Base-by-base conservation (phyloP, 352 stramenopile genomes). In the Phytophthora kernoviae region DNA sequence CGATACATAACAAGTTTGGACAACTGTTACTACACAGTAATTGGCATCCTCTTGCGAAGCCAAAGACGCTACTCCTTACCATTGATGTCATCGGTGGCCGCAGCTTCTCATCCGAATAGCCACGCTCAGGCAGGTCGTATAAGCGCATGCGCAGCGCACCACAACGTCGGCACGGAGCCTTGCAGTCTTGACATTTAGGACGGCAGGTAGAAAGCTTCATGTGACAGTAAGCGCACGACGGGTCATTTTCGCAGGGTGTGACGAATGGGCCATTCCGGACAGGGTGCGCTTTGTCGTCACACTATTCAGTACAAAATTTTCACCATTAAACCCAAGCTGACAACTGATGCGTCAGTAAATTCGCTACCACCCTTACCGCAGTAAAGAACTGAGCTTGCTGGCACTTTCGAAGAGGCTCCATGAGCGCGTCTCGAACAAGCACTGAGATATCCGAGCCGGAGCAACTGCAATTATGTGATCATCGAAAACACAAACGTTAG, bases 391-490 rank as follows among this genome's bases (percentile, higher is more conserved):
- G 94, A n/a, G 97, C 96, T 77, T 98, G 84, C 63, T 99, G 97
- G 66, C 96, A 99, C 69, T 96, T 94, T 54, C 96, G 79, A 22
- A 99, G 71, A 5, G 98, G 97, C 72, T 98, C 81, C 96, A 99
- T 99, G 20, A 99, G 67, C 2, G 97, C 97, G 58, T 99, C 97
- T 47, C 97, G 93, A 5, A 99, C 97, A 26, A 99, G 70, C 5
- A 98, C 88, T 21, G 91, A 97, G 24, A 99, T 98, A 87, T 99
- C 98, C 21, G 94, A 98, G 20, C 98, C 97, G 20, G 84, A 98
- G 43, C 91, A 95, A 26, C 82, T 92, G 22, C 11, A 46, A 49
- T 9, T 6, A 30, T 92, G 22, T 10, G 39, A 49, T 9, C 24
- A 30, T 30, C 6, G 24, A 30, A 3, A 30, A 30, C 24, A 30